phyloP scores from a whole-genome alignment of 2,329 filamentous ascomycete species.

The Colletotrichum tofieldiae region DNA sequence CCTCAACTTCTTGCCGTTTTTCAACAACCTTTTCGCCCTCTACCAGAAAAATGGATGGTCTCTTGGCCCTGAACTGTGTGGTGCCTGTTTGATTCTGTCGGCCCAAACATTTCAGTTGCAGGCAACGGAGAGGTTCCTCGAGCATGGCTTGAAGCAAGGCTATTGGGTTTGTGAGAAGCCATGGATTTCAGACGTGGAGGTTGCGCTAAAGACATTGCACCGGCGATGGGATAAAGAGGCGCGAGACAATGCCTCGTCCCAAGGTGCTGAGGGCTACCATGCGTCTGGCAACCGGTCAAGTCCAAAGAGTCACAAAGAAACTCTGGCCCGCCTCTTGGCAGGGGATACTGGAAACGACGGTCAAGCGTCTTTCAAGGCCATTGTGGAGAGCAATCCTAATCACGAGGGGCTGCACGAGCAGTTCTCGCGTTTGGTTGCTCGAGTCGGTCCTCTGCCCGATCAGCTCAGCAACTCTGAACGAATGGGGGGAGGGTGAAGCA shows the following conservation, averaged over 20 bases:
- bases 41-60: slow-evolving; percentile 47
- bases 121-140: slow-evolving; percentile 32
- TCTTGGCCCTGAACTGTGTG: slow-evolving; percentile 50
- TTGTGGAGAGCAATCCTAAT: neutral
- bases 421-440: neutral
- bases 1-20: slow-evolving; percentile 53
- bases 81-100: slow-evolving; percentile 51
- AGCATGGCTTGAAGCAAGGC: slow-evolving; percentile 18
- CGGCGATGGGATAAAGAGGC: neutral
- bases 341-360: neutral
- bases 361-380: slow-evolving; percentile 5
- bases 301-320: neutral
- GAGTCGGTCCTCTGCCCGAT: neutral
- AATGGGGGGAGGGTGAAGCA: neutral
- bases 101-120: slow-evolving; percentile 44
- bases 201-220: neutral
- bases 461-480: neutral
- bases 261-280: neutral
- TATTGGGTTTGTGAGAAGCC: slow-evolving; percentile 20
- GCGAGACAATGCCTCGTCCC: neutral
- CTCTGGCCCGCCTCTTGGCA: slow-evolving; percentile 5
- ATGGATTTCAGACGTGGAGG: neutral
- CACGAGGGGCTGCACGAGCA: neutral
- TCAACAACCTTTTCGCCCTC: slow-evolving; percentile 59
- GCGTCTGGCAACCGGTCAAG: neutral